Base-by-base conservation (phyloP, 306 rosid genomes). In the Malus sieversii region DNA sequence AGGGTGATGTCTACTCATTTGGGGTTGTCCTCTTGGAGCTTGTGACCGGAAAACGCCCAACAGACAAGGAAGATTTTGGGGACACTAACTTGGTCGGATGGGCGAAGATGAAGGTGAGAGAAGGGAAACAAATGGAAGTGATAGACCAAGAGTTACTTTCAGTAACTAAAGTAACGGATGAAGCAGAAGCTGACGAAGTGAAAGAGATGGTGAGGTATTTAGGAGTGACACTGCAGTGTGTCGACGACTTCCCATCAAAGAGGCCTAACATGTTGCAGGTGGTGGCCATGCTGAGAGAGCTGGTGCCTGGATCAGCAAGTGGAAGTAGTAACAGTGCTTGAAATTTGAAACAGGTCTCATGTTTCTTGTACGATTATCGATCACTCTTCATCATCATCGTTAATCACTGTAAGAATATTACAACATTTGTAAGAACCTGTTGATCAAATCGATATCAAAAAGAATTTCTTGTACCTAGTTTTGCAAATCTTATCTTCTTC, bases 231-330 rank as follows among this genome's bases (percentile, higher is more conserved):
- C 80, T 94, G 72, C 86, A 77, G 58, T 94, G 98, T 81, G 97
- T 90, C 8, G 97, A 94, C 69, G 98, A 94, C 70, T 81, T 86
- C 63, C 91, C 98, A 74, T 94, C 98, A n/a, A 91, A 57, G 68
- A 88, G 98, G 89, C 97, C 98, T 66, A 94, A 80, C 79, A 94
- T 94, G 98, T 80, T 91, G 86, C 98, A 94, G 88, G 96, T 86
- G 53, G 98, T 91, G 63, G 86, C 96, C 33, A 78, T 88, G 94
- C 85, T 94, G 66, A 84, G 97, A 74, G 98, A 91, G 83, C 84
- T 94, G 61, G 86, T 87, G 82, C 88, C 94, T 46, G 96, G 86
- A 81, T 90, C 94, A 77, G 84, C 83, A 23, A 87, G 81, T 22
- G 97, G 93, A 81, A 93, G 90, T 83, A 88, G 92, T 91, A 94